phyloP scores from a whole-genome alignment of 345 rosid genomes.

The Gossypium stocksii region DNA sequence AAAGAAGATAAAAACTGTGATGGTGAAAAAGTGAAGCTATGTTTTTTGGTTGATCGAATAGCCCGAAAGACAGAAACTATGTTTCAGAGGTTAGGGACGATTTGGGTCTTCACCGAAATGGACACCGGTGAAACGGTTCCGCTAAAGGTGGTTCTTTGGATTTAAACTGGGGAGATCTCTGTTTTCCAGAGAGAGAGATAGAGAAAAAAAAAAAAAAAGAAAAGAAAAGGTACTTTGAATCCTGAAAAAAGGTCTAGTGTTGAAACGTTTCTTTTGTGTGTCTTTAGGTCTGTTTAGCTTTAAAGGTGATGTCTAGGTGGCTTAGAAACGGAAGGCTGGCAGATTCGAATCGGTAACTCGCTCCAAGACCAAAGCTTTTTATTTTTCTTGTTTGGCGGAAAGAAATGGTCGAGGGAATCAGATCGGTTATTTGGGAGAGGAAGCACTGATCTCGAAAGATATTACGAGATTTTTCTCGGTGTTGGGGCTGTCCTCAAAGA shows the following conservation, averaged over 20 bases:
- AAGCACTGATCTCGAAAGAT: slow-evolving; percentile 70
- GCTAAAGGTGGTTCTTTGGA: slow-evolving; percentile 18
- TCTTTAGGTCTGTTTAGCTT: not conserved
- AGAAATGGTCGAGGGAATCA: slow-evolving; percentile 20
- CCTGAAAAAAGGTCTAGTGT: not conserved
- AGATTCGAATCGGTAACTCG: not conserved
- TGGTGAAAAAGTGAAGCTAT: slow-evolving; percentile 8
- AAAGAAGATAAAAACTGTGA: not conserved
- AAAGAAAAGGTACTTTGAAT: not conserved
- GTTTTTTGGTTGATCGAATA: not conserved
- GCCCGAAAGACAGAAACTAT: slow-evolving; percentile 1
- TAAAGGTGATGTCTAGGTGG: not conserved
- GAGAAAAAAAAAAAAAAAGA: not conserved
- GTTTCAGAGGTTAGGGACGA: slow-evolving; percentile 33
- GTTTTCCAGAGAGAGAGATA: not conserved
- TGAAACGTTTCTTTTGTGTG: not conserved
- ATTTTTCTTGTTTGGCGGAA: slow-evolving; percentile 11
- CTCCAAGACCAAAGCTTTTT: not conserved
- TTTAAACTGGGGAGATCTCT: slow-evolving; percentile 20
- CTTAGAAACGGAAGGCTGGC: not conserved
- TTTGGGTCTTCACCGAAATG: slow-evolving; percentile 16
- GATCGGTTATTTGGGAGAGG: slow-evolving; percentile 46
- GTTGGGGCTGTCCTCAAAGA: slow-evolving; percentile 46
- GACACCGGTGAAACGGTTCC: slow-evolving; percentile 18
- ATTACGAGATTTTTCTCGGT: slow-evolving; percentile 38